Evolutionary conservation across 2,329 filamentous ascomycete species (phyloP).

Genomic region (Sporothrix euskadiensis): DNA sequence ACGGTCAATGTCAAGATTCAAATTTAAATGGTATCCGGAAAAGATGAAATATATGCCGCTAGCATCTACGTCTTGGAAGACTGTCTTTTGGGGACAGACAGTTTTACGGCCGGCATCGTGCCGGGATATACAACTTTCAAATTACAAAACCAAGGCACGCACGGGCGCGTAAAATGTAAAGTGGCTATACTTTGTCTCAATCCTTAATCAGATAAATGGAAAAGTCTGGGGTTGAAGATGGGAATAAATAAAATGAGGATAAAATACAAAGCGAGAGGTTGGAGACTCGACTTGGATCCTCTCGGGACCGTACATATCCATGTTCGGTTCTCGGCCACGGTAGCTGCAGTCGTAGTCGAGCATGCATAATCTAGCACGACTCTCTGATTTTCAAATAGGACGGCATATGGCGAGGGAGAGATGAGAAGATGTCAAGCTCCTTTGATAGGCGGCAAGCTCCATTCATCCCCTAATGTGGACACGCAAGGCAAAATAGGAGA

Average conservation of each 20-base stretch:
- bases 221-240: neutral
- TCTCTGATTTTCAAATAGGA: neutral
- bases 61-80: no score
- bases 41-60: neutral
- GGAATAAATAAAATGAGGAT: neutral
- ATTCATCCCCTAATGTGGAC: neutral
- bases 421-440: no score
- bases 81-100: neutral
- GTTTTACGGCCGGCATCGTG: neutral
- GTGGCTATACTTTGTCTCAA: neutral
- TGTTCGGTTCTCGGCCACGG: neutral
- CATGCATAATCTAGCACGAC: neutral
- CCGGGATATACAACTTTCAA: conserved; percentile 1
- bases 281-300: neutral
- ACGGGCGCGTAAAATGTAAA: neutral
- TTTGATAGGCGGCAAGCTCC: neutral
- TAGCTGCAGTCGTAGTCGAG: neutral
- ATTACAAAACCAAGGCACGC: neutral
- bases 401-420: neutral
- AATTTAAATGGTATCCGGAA: neutral
- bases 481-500: neutral
- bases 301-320: neutral
- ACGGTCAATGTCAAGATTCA: neutral
- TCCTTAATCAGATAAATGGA: neutral
- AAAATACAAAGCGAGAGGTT: neutral